Evolutionary conservation across 345 rosid genomes (phyloP).

Genomic region (Camelina laxa): DNA sequence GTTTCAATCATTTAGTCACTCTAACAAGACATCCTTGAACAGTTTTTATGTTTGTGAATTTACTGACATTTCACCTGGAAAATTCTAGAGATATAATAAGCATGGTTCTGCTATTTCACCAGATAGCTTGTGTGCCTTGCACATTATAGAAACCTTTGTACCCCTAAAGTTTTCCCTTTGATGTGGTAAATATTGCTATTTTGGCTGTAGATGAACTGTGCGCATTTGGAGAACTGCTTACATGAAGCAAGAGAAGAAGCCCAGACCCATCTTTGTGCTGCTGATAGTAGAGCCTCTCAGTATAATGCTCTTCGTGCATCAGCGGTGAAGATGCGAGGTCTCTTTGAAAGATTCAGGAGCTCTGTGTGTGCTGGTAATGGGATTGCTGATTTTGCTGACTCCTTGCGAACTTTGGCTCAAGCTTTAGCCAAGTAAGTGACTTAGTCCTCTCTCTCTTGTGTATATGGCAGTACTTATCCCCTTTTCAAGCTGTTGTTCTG

Average conservation of each 20-base stretch:
- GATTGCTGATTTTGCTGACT: slow-evolving; percentile 76
- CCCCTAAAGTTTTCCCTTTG: background rate
- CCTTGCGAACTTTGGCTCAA: slow-evolving; percentile 80
- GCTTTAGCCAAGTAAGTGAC: slow-evolving; percentile 87
- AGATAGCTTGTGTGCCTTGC: slow-evolving; percentile 17
- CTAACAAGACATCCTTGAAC: background rate
- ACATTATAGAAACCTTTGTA: background rate
- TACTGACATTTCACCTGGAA: slow-evolving; percentile 10
- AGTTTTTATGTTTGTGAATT: slow-evolving; percentile 30
- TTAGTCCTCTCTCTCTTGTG: background rate
- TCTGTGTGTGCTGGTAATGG: slow-evolving; percentile 70
- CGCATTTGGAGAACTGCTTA: slow-evolving; percentile 94
- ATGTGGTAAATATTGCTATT: slow-evolving; percentile 21
- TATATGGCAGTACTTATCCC: background rate
- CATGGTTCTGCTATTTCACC: slow-evolving; percentile 23
- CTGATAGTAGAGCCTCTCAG: slow-evolving; percentile 88
- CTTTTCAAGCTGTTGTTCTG: slow-evolving; percentile 28
- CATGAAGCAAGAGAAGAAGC: slow-evolving; percentile 99
- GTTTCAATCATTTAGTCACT: background rate
- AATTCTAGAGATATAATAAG: slow-evolving; percentile 2
- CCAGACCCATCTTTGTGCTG: slow-evolving; percentile 93
- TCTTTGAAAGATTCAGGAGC: slow-evolving; percentile 76
- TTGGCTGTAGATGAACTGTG: slow-evolving; percentile 89
- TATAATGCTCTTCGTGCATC: slow-evolving; percentile 82
- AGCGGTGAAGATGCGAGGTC: slow-evolving; percentile 81